Base-by-base conservation (phyloP, 768 basidiomycete species). In the Amyloporia xantha region DNA sequence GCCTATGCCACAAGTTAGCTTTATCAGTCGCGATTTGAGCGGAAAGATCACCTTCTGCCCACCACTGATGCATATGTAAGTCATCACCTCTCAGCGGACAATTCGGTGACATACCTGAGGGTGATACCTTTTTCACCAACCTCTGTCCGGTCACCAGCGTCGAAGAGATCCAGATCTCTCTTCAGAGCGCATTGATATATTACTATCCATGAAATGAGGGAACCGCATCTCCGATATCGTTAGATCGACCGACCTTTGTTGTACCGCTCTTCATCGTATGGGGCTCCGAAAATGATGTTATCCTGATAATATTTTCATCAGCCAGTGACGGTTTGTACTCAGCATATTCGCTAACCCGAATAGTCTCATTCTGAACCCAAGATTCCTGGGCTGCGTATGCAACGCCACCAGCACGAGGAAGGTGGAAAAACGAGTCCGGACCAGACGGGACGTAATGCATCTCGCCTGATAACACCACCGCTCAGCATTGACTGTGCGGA, bases 321-420 rank as follows among this genome's bases (percentile, higher is more conserved):
- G 11, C n/a, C n/a, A n/a, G n/a, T n/a, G n/a, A n/a, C n/a, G n/a
- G n/a, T n/a, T n/a, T 24, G 24, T 13, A 9, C 27, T 5, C 85
- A 83, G 60, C 86, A 90, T 2, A 86, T 80, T 15, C 5, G 21
- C 68, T 40, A 25, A 66, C 63, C 57, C 56, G 64, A 54, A 71
- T 68, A 0, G 69, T 73, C 43, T 70, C 72, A 45, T 72, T 74
- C 58, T 69, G 66, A 15, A 75, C 70, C 76, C 76, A 78, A 1
- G 69, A 64, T 54, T 75, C 72, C 53, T 78, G 76, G 3, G 70
- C 72, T 10, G 71, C 71, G 54, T 74, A 75, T 5, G 73, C 71
- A 23, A 78, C 64, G 4, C 75, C 75, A 4, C 66, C 67, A 6
- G 65, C 56, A 7, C 76, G 60, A 1, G 75, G 75, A 0, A 78